Percentiles rank a stretch among this genome's conserved stretches.
phyloP scores from a whole-genome alignment of 257 asterid species.

The Fraxinus quadrangulata region DNA sequence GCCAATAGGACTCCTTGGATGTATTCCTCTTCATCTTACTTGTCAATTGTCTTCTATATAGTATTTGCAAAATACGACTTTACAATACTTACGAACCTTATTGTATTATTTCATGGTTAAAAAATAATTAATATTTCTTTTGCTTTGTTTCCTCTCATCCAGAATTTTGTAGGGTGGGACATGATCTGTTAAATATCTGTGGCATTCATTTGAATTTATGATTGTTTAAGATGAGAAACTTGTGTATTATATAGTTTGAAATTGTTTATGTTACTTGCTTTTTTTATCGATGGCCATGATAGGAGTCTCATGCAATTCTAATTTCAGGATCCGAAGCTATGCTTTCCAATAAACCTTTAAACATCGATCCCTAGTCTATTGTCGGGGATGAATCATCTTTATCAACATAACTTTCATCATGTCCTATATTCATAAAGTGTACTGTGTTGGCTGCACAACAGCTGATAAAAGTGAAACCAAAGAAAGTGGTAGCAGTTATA shows the following conservation, averaged over 20 bases:
- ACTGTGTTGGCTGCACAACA: no score
- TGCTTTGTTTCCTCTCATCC: conserved; percentile 5
- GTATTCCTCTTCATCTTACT: not conserved
- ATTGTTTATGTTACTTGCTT: conserved; percentile 4
- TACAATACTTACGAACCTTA: not conserved
- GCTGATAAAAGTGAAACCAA: no score
- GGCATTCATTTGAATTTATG: not conserved
- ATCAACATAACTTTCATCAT: conserved; percentile 1
- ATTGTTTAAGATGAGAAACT: not conserved
- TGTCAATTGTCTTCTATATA: not conserved
- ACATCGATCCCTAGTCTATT: conserved; percentile 92
- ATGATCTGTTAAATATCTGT: not conserved
- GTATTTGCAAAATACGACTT: no score
- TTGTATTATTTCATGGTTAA: not conserved
- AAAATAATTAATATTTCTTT: not conserved
- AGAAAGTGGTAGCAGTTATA: no score
- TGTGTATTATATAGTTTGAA: not conserved
- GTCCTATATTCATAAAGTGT: no score
- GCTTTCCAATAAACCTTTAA: conserved; percentile 82
- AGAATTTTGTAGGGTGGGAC: not conserved
- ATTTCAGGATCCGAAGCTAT: conserved; percentile 94
- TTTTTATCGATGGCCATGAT: not conserved
- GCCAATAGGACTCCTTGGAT: no score
- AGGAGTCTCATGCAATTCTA: conserved; percentile 26
- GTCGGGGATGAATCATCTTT: conserved; percentile 75